These are phyloP conservation scores for Aspergillus sp. DNA, from an alignment of 2,329 filamentous ascomycete species.

Conservation along the genomic window DNA sequence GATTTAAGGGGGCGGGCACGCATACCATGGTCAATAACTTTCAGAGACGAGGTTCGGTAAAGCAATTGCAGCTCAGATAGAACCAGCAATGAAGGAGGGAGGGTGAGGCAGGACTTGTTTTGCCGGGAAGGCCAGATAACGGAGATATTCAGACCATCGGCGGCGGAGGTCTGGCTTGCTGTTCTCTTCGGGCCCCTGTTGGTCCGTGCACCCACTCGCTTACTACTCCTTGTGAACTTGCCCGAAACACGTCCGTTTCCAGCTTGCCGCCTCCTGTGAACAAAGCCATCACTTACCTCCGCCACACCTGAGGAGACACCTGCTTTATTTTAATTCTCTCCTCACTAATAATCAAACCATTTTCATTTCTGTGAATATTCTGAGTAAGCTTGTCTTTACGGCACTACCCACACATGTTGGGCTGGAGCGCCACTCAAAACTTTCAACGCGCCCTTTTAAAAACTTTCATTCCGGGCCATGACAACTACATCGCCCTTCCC, in stretches of 20 bases:
- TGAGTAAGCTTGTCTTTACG: not conserved
- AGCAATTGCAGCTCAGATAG: slow-evolving; percentile 5
- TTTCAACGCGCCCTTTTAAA: slow-evolving; percentile 19
- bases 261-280: not conserved
- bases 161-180: slow-evolving; percentile 35
- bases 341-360: too few species aligned
- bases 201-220: slow-evolving; percentile 41
- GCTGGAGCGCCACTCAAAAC: slow-evolving; percentile 21
- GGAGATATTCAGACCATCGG: slow-evolving; percentile 18
- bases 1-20: not conserved
- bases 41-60: not conserved
- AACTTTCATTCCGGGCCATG: slow-evolving; percentile 28
- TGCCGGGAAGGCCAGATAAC: slow-evolving; percentile 11
- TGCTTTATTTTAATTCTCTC: not conserved
- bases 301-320: not conserved
- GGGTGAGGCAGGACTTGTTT: slow-evolving; percentile 10
- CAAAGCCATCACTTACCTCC: slow-evolving; percentile 5
- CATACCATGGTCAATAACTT: slow-evolving; percentile 28
- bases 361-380: not conserved
- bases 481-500: slow-evolving; percentile 31
- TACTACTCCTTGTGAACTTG: slow-evolving; percentile 22
- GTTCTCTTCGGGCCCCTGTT: slow-evolving; percentile 37
- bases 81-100: slow-evolving; percentile 1
- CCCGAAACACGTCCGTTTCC: slow-evolving; percentile 22
- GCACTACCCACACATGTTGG: slow-evolving; percentile 1